Conservation (phyloP, 768 basidiomycete species). For the Lactifluus pinguis region DNA sequence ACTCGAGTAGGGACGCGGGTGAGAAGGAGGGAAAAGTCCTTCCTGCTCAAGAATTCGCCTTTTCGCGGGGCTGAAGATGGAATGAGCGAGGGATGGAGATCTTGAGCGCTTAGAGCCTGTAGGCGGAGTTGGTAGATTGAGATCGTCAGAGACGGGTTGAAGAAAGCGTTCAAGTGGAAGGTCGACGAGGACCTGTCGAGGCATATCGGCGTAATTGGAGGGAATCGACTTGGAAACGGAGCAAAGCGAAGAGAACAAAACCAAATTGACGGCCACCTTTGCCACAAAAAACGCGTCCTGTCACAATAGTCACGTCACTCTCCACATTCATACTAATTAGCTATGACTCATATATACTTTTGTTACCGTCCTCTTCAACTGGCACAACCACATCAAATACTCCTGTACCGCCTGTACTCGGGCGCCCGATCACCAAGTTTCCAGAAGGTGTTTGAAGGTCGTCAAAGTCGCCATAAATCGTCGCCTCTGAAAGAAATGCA, state of each 20-base stretch:
- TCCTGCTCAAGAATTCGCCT: conserved; percentile 20
- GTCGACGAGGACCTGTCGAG: conserved; percentile 13
- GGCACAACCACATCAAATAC: conserved; percentile 80
- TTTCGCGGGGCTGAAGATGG: conserved; percentile 18
- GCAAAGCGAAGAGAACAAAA: background rate
- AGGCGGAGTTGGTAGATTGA: background rate
- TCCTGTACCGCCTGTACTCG: conserved; percentile 88
- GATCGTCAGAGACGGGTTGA: background rate
- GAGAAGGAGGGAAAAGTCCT: conserved; percentile 11
- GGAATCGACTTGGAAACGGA: background rate
- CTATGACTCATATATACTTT: background rate
- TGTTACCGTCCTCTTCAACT: background rate
- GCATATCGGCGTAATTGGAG: conserved; percentile 2
- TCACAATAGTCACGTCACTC: conserved; percentile 13
- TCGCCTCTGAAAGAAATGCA: conserved; percentile 85
- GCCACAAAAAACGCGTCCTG: conserved; percentile 2
- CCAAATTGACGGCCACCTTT: too few relatives aligned
- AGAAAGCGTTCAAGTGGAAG: conserved; percentile 15
- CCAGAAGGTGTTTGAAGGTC: conserved; percentile 85
- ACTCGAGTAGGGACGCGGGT: conserved; percentile 2
- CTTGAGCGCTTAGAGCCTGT: conserved; percentile 17
- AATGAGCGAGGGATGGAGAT: conserved; percentile 10
- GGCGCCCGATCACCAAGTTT: conserved; percentile 83
- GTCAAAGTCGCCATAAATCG: conserved; percentile 92
- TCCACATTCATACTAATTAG: background rate